Evolutionary conservation across 139 green algal species (phyloP).

Genomic region (Nannochloris sp.): DNA sequence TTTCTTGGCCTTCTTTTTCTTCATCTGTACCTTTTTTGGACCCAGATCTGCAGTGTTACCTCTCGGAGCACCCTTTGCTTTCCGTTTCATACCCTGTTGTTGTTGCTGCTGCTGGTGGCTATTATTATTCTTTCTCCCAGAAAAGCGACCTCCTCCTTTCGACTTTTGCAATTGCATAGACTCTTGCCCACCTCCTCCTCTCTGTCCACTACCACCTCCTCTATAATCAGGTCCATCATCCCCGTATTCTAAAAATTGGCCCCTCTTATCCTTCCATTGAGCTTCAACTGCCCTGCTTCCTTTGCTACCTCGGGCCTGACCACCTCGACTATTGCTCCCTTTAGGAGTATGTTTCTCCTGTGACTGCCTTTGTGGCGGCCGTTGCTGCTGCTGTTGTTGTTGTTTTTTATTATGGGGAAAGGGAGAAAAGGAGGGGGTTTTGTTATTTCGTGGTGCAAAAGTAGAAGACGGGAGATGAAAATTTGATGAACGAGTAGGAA

Average conservation of each 20-base stretch:
- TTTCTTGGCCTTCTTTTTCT: too few species aligned
- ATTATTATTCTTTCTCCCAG: background rate
- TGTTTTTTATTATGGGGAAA: too few species aligned
- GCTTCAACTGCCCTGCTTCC: background rate
- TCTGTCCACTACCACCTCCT: too few species aligned
- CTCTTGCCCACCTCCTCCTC: too few species aligned
- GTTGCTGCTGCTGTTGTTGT: too few species aligned
- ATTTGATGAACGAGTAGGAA: background rate
- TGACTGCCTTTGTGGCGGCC: background rate
- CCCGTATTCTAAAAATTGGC: background rate
- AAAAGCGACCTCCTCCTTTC: background rate
- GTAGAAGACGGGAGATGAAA: too few species aligned
- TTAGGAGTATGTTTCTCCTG: background rate
- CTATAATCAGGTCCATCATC: too few species aligned
- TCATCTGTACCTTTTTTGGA: too few species aligned
- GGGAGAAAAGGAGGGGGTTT: too few species aligned
- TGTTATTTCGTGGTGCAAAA: too few species aligned
- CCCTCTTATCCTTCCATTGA: background rate
- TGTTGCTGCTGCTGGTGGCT: background rate
- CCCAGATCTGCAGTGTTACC: too few species aligned
- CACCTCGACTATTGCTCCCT: background rate
- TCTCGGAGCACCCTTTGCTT: too few species aligned
- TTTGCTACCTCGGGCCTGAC: background rate
- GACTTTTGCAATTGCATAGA: background rate
- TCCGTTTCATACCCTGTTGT: background rate